Conservation (phyloP, 2,329 filamentous ascomycete species). For the Alternaria dauci region DNA sequence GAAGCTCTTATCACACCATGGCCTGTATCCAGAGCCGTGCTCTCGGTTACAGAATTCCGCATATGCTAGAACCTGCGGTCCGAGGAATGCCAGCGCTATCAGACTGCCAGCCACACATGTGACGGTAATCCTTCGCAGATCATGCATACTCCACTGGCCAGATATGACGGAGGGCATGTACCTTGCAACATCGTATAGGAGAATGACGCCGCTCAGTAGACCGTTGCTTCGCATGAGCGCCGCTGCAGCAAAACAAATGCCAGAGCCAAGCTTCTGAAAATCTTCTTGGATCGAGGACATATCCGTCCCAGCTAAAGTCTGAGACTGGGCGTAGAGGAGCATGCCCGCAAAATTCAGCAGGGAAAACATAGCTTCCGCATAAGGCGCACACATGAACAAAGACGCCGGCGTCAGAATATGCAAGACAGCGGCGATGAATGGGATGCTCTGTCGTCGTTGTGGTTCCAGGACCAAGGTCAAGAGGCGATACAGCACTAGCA, state of each 20-base stretch:
- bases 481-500: constrained; percentile 74
- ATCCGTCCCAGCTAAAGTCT: constrained; percentile 21
- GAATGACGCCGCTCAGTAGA: constrained; percentile 79
- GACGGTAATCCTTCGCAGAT: constrained; percentile 63
- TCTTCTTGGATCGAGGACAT: constrained; percentile 44
- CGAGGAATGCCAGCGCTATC: constrained; percentile 71
- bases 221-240: constrained; percentile 85
- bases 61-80: constrained; percentile 81
- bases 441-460: constrained; percentile 54
- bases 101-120: constrained; percentile 72
- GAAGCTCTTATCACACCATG: constrained; percentile 77
- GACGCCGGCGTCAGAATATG: constrained; percentile 89
- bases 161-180: constrained; percentile 52
- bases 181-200: constrained; percentile 61
- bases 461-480: constrained; percentile 61
- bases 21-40: constrained; percentile 49
- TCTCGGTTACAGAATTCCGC: constrained; percentile 62
- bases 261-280: constrained; percentile 67
- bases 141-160: constrained; percentile 46
- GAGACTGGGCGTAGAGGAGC: constrained; percentile 68
- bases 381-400: constrained; percentile 87
- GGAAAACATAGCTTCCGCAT: constrained; percentile 81
- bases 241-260: constrained; percentile 74
- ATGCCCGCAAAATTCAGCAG: constrained; percentile 78
- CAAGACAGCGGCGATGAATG: constrained; percentile 74